Conservation (phyloP, 176 grass and related monocot genomes). For the Oryza glumipatula region DNA sequence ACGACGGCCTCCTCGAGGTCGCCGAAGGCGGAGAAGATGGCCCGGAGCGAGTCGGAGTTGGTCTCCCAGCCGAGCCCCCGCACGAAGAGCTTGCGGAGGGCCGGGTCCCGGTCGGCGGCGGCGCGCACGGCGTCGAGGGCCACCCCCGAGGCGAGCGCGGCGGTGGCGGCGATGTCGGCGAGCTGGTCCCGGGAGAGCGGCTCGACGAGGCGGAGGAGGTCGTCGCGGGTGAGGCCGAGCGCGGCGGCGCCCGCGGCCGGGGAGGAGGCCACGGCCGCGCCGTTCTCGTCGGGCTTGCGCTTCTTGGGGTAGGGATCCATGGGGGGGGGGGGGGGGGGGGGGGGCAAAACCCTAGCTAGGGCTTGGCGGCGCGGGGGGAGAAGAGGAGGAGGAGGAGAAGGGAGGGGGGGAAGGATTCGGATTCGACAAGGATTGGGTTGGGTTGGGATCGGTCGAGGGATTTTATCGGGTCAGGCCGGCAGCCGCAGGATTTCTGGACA, state of each 20-base stretch:
- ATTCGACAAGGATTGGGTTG: not conserved
- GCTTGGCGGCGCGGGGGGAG: constrained; percentile 9
- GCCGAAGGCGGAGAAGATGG: constrained; percentile 81
- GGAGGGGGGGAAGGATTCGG: not conserved
- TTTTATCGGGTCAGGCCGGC: constrained; percentile 36
- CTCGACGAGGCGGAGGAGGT: constrained; percentile 72
- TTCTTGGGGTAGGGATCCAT: constrained; percentile 85
- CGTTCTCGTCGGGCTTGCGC: constrained; percentile 80
- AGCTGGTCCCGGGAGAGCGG: constrained; percentile 87
- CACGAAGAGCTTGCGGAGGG: constrained; percentile 88
- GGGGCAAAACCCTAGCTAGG: constrained; percentile 72
- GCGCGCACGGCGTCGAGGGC: constrained; percentile 73
- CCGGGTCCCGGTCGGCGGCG: constrained; percentile 69
- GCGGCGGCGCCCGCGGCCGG: constrained; percentile 32
- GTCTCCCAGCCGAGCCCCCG: constrained; percentile 93
- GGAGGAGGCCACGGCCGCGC: constrained; percentile 44
- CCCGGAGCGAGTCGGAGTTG: constrained; percentile 69
- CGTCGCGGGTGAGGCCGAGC: constrained; percentile 67
- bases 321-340: not conserved
- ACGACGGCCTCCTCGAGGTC: constrained; percentile 88
- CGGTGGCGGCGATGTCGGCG: constrained; percentile 65
- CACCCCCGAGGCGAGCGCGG: constrained; percentile 58
- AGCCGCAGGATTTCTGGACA: constrained; percentile 4
- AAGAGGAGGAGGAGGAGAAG: not conserved
- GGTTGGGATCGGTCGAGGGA: not conserved